phyloP scores from a whole-genome alignment of 2,329 filamentous ascomycete species.

The Colletotrichum tanaceti region DNA sequence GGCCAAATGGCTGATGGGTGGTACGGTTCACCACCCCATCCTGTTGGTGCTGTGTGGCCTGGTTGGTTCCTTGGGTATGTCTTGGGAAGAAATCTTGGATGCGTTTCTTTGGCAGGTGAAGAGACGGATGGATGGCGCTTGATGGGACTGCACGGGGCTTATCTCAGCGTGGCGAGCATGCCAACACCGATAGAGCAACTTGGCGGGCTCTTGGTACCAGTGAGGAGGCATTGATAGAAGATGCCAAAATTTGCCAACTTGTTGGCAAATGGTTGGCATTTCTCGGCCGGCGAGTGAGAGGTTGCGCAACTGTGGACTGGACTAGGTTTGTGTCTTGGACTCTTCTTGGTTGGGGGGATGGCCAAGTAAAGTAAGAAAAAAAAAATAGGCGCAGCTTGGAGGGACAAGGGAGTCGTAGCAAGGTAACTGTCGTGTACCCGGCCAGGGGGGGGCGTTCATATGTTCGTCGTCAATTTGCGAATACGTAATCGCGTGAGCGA shows the following conservation, averaged over 20 bases:
- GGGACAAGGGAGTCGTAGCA: slow-evolving; percentile 1
- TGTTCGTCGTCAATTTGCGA: slow-evolving; percentile 17
- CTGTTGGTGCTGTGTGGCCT: slow-evolving; percentile 16
- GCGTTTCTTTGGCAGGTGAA: slow-evolving; percentile 18
- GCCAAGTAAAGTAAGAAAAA: slow-evolving; percentile 1
- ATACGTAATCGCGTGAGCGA: slow-evolving; percentile 28
- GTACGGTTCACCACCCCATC: background rate
- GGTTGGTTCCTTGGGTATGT: slow-evolving; percentile 6
- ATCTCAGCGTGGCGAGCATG: slow-evolving; percentile 32
- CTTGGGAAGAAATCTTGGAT: slow-evolving; percentile 1
- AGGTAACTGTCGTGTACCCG: slow-evolving; percentile 31
- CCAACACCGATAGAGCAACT: slow-evolving; percentile 39
- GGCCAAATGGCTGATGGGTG: background rate
- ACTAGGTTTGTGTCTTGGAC: no score
- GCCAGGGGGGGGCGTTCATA: background rate
- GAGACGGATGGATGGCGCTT: background rate
- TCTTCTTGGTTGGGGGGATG: slow-evolving; percentile 19
- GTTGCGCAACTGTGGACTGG: slow-evolving; percentile 24
- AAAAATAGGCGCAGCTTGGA: background rate
- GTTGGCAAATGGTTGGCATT: slow-evolving; percentile 38
- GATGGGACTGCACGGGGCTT: slow-evolving; percentile 1
- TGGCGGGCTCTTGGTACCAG: slow-evolving; percentile 39
- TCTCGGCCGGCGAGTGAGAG: slow-evolving; percentile 34
- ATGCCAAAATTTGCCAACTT: slow-evolving; percentile 28
- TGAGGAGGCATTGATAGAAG: slow-evolving; percentile 32